phyloP scores from a whole-genome alignment of 306 rosid species.

The Chamaecrista fasciculata region DNA sequence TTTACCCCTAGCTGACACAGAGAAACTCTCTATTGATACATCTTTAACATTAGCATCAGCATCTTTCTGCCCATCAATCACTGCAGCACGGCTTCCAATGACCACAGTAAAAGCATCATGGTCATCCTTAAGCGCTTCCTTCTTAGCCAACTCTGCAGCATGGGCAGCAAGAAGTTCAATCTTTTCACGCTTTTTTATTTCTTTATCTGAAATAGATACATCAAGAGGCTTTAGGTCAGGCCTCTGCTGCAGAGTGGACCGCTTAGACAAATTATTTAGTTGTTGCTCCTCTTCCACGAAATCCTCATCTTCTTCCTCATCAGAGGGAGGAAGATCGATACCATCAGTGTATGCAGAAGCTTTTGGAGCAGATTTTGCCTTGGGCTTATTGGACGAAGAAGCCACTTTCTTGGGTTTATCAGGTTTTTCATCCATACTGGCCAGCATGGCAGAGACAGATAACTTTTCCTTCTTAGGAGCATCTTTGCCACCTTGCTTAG shows the following conservation, averaged over 20 bases:
- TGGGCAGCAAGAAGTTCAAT: slow-evolving; percentile 50
- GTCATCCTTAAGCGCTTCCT: slow-evolving; percentile 55
- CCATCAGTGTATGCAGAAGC: slow-evolving; percentile 34
- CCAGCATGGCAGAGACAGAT: slow-evolving; percentile 29
- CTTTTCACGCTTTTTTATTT: slow-evolving; percentile 48
- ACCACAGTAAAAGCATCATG: slow-evolving; percentile 71
- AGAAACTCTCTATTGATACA: slow-evolving; percentile 41
- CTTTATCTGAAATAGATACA: slow-evolving; percentile 37
- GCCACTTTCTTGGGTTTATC: slow-evolving; percentile 31
- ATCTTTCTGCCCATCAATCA: slow-evolving; percentile 51
- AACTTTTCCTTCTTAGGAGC: slow-evolving; percentile 26
- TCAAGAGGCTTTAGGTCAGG: slow-evolving; percentile 37
- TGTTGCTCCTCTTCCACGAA: slow-evolving; percentile 29
- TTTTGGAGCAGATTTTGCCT: slow-evolving; percentile 45
- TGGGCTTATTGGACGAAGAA: slow-evolving; percentile 38
- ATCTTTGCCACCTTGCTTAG: slow-evolving; percentile 18
- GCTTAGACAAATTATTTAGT: slow-evolving; percentile 22
- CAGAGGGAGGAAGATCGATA: slow-evolving; percentile 61
- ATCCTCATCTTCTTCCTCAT: slow-evolving; percentile 43
- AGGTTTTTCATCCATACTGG: slow-evolving; percentile 30
- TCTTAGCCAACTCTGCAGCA: slow-evolving; percentile 46
- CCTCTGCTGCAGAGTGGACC: slow-evolving; percentile 25
- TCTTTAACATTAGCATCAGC: slow-evolving; percentile 54
- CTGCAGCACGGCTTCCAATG: slow-evolving; percentile 53
- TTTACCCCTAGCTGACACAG: slow-evolving; percentile 49